Conservation (phyloP, 164 flowering plant species). For the Amborella trichopoda region DNA sequence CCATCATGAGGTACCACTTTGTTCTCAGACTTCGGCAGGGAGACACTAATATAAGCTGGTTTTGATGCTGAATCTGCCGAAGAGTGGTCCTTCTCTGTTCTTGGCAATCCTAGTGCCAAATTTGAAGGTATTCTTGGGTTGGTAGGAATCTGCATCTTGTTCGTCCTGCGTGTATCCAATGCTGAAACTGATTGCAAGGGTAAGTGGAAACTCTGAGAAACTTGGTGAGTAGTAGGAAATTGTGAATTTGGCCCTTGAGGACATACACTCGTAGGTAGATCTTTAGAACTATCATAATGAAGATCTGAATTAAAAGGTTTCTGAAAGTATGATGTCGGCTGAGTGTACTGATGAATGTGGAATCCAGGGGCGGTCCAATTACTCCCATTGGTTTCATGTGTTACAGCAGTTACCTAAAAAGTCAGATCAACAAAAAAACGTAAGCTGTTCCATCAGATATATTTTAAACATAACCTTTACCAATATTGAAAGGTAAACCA, state of each 20-base stretch:
- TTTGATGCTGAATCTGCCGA: constrained; percentile 29
- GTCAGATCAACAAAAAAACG: no score
- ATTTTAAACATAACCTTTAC: no score
- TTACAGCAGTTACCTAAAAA: constrained; percentile 43
- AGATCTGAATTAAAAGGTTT: constrained; percentile 40
- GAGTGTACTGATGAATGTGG: constrained; percentile 32
- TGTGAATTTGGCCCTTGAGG: constrained; percentile 31
- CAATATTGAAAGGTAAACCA: no score
- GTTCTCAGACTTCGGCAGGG: constrained; percentile 40
- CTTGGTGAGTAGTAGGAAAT: constrained; percentile 35
- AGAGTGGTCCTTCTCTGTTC: constrained; percentile 44
- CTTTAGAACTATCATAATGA: constrained; percentile 36
- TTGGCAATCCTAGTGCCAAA: constrained; percentile 40
- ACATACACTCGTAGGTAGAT: constrained; percentile 26
- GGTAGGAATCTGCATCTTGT: constrained; percentile 82
- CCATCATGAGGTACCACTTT: constrained; percentile 26
- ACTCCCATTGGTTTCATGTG: constrained; percentile 35
- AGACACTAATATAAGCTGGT: constrained; percentile 78
- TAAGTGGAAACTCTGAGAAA: constrained; percentile 35
- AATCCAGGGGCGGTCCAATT: constrained; percentile 48
- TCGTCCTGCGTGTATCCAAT: constrained; percentile 45
- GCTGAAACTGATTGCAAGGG: constrained; percentile 41
- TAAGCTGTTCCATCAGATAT: no score
- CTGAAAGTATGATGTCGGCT: constrained; percentile 27
- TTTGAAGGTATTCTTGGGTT: constrained; percentile 90